Evolutionary conservation across 768 basidiomycete species (phyloP), one percentile per base, ranked within the genome.

Genomic region (Clathrus columnatus): DNA sequence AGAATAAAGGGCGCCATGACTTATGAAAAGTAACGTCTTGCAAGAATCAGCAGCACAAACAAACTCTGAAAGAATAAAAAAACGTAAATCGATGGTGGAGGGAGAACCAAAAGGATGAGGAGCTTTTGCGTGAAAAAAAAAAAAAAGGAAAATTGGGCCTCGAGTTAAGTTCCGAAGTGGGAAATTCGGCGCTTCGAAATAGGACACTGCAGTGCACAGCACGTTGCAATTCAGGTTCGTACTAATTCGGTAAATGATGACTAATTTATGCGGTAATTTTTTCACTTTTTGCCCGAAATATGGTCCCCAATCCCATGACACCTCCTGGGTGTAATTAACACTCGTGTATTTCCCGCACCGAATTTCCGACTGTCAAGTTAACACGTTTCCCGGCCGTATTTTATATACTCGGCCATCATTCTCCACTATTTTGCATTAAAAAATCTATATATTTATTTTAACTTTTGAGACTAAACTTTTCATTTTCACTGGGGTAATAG

Each of bases 1-100:
- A 66, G 65, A 24, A 64, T 61, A 56, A 66, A 63, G 30, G 73
- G 73, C 44, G 54, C 54, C 54, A 55, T 55, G 54, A 29, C 5
- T 47, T 47, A 23, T 23, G 46, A 47, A 47, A 47, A 28, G 45
- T 21, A 55, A 21, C 26, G 44, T 47, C 45, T 52, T 52, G 51
- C 7, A 47, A 54, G 27, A 48, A 48, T 55, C 46, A 48, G 54
- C 48, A 47, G 36, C 36, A 36, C 36, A 32, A 47, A 21, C 45
- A 24, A 7, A 36, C 54, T 48, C 54, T 54, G 54, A 21, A 27
- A 47, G 51, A 55, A 48, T 24, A 36, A 36, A 36, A 36, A 53
- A 5, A 14, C 7, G 7, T 26, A 32, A 30, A 55, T 55, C 54
- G 54, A 55, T 55, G 54, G 46, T 48, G 21, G 27, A 41, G 53